These are phyloP conservation scores for Aspergillus egyptiacus DNA, from an alignment of 495 filamentous ascomycete genomes.

Conservation along the genomic window DNA sequence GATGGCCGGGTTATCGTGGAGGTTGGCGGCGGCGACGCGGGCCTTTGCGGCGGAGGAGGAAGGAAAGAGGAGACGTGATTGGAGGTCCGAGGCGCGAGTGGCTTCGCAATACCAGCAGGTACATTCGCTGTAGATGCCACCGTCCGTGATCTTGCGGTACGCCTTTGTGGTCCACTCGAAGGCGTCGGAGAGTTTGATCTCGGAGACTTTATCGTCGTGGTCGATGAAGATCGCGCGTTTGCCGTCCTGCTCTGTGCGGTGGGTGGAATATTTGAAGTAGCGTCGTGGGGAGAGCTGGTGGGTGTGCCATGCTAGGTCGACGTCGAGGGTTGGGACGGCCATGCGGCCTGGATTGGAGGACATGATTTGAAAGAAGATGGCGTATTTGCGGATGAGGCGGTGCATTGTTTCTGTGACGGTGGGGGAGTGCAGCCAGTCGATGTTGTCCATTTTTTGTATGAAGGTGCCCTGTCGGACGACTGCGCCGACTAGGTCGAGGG, in stretches of 20 bases:
- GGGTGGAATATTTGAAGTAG: conserved; percentile 55
- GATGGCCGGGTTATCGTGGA: conserved; percentile 49
- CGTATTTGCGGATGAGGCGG: conserved; percentile 63
- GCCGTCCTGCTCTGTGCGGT: conserved; percentile 6
- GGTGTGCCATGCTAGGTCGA: conserved; percentile 79
- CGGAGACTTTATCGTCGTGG: conserved; percentile 81
- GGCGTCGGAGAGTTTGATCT: conserved; percentile 50
- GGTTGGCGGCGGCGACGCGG: conserved; percentile 38
- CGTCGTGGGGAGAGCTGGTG: conserved; percentile 55
- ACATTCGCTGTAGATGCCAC: conserved; percentile 71
- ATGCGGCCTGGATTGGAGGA: conserved; percentile 43
- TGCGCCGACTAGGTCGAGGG: conserved; percentile 68
- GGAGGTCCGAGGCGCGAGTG: conserved; percentile 51
- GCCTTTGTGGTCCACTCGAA: conserved; percentile 71
- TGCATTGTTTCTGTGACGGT: conserved; percentile 57
- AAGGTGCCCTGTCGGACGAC: conserved; percentile 78
- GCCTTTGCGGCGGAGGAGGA: conserved; percentile 27
- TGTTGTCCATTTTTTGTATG: conserved; percentile 72
- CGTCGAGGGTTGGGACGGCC: conserved; percentile 76
- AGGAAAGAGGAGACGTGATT: conserved; percentile 30
- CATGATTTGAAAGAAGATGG: conserved; percentile 65
- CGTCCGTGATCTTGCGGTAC: conserved; percentile 55
- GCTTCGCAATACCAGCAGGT: conserved; percentile 91
- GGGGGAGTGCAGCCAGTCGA: conserved; percentile 72
- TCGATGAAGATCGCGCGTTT: conserved; percentile 52